Base-by-base conservation (phyloP, 2,329 filamentous ascomycete species). In the Diplodia corticola region DNA sequence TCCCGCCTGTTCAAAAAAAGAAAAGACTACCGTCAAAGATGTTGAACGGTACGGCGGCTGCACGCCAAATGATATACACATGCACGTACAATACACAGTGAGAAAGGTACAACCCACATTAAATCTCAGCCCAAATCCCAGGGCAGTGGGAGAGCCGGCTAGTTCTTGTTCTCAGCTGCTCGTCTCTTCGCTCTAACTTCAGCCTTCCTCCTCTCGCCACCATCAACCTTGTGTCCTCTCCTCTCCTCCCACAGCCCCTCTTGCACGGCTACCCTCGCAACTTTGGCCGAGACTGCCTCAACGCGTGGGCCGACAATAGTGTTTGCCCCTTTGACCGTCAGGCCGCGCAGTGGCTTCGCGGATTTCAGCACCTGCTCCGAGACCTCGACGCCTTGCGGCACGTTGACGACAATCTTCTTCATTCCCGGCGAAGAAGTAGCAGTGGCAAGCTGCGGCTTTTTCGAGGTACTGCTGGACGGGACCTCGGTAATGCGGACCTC, bases 181-280 rank as follows among this genome's bases (percentile, higher is more conserved):
- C 90, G 86, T 81, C 88, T 90, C 88, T 96, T 97, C 72, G 93
- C 92, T 73, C 91, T 85, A 63, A 97, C 89, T 81, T 96, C 90
- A 17, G 90, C 91, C 77, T 86, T 88, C 79, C 95, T 87, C 78
- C 95, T 89, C 84, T 99, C 95, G 84, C 95, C 95, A 75, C 95
- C 95, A 79, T 98, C 93, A 71, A 99, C 89, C 88, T 98, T 98
- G 74, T 88, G 88, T 30, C 95, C 94, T 73, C 89, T 86, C 76
- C 86, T 89, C 73, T 93, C 84, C 82, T 98, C 94, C 95, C 94
- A 98, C 83, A 98, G 90, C 10, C 94, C 93, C 77, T 97, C 93
- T 66, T 89, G 87, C 24, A 91, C 85, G 69, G 84, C 83, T 71
- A 98, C 84, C 61, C 84, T 82, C 12, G 89, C 91, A 9, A 87